A percentile compares a stretch with the other conserved stretches of the same genome.
Conservation (phyloP, 2,329 filamentous ascomycete genomes). For the Pezicula radicicola region DNA sequence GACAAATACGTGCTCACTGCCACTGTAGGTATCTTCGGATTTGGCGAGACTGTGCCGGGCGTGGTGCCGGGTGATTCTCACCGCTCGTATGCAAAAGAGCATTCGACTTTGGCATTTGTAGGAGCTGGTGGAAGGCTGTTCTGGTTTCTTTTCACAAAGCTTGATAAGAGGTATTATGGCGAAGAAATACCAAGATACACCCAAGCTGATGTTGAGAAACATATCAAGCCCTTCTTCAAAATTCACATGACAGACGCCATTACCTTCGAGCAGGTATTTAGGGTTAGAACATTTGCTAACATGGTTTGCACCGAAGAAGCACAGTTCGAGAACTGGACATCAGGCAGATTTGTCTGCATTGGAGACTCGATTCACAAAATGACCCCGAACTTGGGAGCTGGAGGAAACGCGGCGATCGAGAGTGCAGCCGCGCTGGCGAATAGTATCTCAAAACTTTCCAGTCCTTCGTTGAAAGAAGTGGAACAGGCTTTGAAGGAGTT, state of each 20-base stretch:
- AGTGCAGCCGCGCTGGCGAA: constrained; percentile 31
- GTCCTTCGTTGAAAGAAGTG: constrained; percentile 1
- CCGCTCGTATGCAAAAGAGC: constrained; percentile 5
- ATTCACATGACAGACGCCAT: constrained; percentile 7
- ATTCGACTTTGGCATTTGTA: constrained; percentile 5
- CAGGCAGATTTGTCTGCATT: constrained; percentile 12
- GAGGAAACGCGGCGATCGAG: constrained; percentile 36
- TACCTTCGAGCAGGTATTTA: constrained; percentile 8
- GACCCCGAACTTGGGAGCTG: constrained; percentile 27
- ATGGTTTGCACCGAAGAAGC: constrained; percentile 11
- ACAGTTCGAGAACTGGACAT: constrained; percentile 11
- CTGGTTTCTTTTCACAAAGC: constrained; percentile 12
- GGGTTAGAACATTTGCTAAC: constrained; percentile 3
- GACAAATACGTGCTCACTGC: too few species aligned
- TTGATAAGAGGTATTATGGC: constrained; percentile 10
- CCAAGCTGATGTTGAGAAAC: constrained; percentile 7
- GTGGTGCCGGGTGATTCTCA: constrained; percentile 3
- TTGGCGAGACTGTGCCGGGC: constrained; percentile 2
- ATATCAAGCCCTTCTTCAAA: constrained; percentile 6
- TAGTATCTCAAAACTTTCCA: constrained; percentile 12
- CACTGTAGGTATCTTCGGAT: constrained; percentile 4
- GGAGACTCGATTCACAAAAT: constrained; percentile 17
- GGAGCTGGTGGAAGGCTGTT: constrained; percentile 4
- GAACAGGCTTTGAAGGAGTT: constrained; percentile 7
- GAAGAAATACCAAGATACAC: constrained; percentile 10